These are phyloP conservation scores for Lathyrus tuberosus DNA, from an alignment of 306 rosid genomes.

Conservation along the genomic window DNA sequence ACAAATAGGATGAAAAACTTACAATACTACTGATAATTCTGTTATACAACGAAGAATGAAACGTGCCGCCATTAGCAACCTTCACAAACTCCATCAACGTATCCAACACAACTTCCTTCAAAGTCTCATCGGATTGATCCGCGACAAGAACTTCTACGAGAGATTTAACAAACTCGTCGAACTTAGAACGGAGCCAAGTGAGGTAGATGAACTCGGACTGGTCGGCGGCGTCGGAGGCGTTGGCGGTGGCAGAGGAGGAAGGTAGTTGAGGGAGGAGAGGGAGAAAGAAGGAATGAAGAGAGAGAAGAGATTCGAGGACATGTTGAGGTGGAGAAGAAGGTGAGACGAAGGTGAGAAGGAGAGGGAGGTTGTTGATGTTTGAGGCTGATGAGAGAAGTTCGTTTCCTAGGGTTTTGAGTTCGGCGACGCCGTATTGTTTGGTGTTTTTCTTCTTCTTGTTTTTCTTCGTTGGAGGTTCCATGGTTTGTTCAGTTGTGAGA, in stretches of 20 bases:
- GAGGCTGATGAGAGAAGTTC: slow-evolving; percentile 73
- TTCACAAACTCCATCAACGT: slow-evolving; percentile 83
- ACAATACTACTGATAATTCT: slow-evolving; percentile 66
- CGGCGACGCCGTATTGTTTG: slow-evolving; percentile 45
- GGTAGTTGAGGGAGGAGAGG: slow-evolving; percentile 68
- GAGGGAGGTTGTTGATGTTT: slow-evolving; percentile 87
- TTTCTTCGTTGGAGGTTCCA: slow-evolving; percentile 33
- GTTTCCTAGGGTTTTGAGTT: slow-evolving; percentile 75
- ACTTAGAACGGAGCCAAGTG: slow-evolving; percentile 84
- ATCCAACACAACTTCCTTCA: slow-evolving; percentile 82
- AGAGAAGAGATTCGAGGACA: slow-evolving; percentile 76
- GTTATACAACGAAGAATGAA: slow-evolving; percentile 81
- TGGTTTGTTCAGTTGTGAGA: neutral
- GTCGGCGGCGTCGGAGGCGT: slow-evolving; percentile 42
- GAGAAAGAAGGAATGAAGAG: slow-evolving; percentile 81
- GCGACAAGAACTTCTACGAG: slow-evolving; percentile 60
- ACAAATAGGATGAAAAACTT: slow-evolving; percentile 38
- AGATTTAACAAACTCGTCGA: slow-evolving; percentile 65
- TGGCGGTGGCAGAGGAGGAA: slow-evolving; percentile 41
- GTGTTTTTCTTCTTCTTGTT: slow-evolving; percentile 39
- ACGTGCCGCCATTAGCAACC: slow-evolving; percentile 64
- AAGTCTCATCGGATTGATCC: slow-evolving; percentile 56
- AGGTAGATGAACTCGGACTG: slow-evolving; percentile 66
- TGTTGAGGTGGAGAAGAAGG: slow-evolving; percentile 74
- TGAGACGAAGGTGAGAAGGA: slow-evolving; percentile 64